phyloP scores from a whole-genome alignment of 768 basidiomycete species.

The Lentinula edodes region DNA sequence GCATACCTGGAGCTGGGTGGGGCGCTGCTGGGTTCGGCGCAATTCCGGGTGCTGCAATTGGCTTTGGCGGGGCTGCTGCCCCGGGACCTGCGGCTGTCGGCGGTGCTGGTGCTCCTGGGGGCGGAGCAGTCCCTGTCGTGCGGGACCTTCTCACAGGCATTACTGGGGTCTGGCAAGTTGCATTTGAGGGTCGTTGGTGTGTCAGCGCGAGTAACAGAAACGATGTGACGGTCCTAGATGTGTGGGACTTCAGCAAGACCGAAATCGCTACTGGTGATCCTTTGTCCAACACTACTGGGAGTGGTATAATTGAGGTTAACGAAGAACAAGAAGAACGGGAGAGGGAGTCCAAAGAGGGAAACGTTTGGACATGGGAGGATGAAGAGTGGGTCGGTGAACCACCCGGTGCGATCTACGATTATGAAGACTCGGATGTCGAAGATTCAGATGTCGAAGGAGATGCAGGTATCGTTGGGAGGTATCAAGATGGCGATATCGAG shows the following conservation, averaged over 20 bases:
- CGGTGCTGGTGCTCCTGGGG: neutral
- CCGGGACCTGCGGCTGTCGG: neutral
- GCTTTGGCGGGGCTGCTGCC: neutral
- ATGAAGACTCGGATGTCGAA: constrained; percentile 34
- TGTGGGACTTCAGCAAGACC: constrained; percentile 75
- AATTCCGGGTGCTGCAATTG: neutral
- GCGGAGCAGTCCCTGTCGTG: constrained; percentile 56
- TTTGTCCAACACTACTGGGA: neutral
- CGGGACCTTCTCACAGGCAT: constrained; percentile 88
- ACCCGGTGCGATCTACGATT: constrained; percentile 70
- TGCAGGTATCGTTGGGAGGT: constrained; percentile 15
- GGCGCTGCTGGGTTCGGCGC: neutral
- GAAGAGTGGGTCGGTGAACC: constrained; percentile 85
- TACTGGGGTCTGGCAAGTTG: constrained; percentile 96
- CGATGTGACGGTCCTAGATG: constrained; percentile 75
- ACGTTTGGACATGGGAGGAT: neutral
- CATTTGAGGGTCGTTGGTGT: constrained; percentile 91
- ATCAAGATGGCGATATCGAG: constrained; percentile 7
- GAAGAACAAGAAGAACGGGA: constrained; percentile 10
- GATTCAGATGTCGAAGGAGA: constrained; percentile 15
- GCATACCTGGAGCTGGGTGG: neutral
- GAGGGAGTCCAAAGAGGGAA: neutral
- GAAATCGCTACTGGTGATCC: neutral
- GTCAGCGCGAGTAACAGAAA: constrained; percentile 88
- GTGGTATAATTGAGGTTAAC: neutral